These are phyloP conservation scores for Leucocoprinus birnbaumii DNA, from an alignment of 768 basidiomycete species.

Conservation along the genomic window DNA sequence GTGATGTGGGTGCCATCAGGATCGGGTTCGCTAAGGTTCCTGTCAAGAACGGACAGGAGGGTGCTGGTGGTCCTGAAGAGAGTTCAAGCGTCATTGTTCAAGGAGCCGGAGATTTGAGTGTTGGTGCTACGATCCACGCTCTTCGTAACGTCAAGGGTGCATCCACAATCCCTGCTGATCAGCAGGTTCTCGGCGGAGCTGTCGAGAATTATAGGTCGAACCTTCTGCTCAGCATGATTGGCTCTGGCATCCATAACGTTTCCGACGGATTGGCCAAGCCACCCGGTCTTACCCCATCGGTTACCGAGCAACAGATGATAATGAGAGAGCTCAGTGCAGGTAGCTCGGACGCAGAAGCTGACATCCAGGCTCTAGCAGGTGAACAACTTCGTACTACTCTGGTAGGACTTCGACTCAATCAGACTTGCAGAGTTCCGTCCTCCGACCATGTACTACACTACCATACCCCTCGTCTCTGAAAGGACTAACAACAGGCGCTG, in stretches of 20 bases:
- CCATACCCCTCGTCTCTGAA: conserved; percentile 88
- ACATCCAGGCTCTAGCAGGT: conserved; percentile 87
- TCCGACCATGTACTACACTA: conserved; percentile 94
- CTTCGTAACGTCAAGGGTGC: conserved; percentile 90
- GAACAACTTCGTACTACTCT: conserved; percentile 24
- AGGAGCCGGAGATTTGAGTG: conserved; percentile 81
- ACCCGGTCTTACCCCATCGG: conserved; percentile 64
- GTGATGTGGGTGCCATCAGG: conserved; percentile 94
- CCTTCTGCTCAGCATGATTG: conserved; percentile 85
- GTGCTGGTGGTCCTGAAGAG: conserved; percentile 57
- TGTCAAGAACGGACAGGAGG: conserved; percentile 79
- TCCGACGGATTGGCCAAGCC: conserved; percentile 55
- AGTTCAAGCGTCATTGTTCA: conserved; percentile 65
- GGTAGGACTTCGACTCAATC: conserved; percentile 1
- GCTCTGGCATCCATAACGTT: conserved; percentile 64
- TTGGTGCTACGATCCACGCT: conserved; percentile 86
- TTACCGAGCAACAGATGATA: conserved; percentile 96
- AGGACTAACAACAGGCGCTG: conserved; percentile 82
- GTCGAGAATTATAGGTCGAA: conserved; percentile 96
- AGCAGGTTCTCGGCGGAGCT: conserved; percentile 87
- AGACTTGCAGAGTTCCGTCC: conserved; percentile 74
- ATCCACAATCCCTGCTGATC: conserved; percentile 85
- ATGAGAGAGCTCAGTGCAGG: conserved; percentile 89
- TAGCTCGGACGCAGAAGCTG: conserved; percentile 72
- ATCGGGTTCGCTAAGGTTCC: conserved; percentile 98